Base-by-base conservation (phyloP, 2,329 filamentous ascomycete species). In the Diaporthe batatas region DNA sequence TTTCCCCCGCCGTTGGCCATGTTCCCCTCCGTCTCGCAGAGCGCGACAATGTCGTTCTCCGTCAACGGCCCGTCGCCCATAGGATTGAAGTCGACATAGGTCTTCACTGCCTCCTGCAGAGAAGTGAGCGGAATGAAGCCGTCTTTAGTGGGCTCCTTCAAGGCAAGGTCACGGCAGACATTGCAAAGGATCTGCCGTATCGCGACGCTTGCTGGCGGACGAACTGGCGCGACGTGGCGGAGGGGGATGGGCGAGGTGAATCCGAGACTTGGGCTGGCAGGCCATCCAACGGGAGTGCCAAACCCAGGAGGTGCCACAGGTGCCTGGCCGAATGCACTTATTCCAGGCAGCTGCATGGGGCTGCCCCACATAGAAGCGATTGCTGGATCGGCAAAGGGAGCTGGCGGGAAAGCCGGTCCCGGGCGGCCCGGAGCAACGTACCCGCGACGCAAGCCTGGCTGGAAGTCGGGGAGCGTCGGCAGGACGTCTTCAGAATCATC, bases 1-100 rank as follows among this genome's bases (percentile, higher is more conserved):
- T 89, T 92, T n/a, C 96, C 96, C 57, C 96, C 96, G 58, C 96
- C 96, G 78, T 98, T 98, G 73, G 92, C 90, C 2, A 85, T 80
- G 78, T 93, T 97, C 72, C 96, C 96, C 80, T 98, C 94, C 0
- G 96, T 98, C 78, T 98, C 96, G 81, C 94, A 96, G 73, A 97
- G 92, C 72, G 93, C 91, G 51, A 96, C 87, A 77, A 98, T 87
- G 78, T 98, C 95, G 34, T 87, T 79, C 85, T 90, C 81, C 76
- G 86, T 81, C 85, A 90, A 77, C 3, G 81, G 77, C 8, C 82
- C 73, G 54, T 74, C 73, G 12, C 70, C 72, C 81, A 21, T 81
- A 77, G 34, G 89, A 70, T 86, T 86, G 44, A 84, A 84, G 70
- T 91, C 90, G 39, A 93, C 86, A 70, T 89, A 87, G 12, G 92